Evolutionary conservation across 306 rosid species (phyloP), one percentile per base, ranked within the genome.

Genomic region (Quercus mongolica): DNA sequence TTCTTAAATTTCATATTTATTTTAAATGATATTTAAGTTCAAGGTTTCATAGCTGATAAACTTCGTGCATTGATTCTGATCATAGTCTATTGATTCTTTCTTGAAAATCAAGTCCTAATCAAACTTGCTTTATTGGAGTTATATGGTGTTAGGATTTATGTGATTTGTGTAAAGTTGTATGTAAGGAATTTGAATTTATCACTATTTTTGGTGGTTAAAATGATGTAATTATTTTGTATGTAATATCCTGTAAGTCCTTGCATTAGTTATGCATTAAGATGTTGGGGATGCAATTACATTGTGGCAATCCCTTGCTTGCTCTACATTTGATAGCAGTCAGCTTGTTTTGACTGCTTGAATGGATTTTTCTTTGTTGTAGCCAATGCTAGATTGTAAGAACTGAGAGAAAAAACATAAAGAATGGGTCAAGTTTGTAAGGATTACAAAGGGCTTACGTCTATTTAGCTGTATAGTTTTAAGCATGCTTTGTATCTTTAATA

Each of bases 271-370:
- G n/a, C 90, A 97, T 75, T 87, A 88, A 85, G 97, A 94, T 81
- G 95, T 97, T 19, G 97, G 95, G 64, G 97, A 94, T 83, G 97
- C 95, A 72, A 91, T 91, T 83, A 87, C 90, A 61, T 80, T 92
- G 62, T 82, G 91, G 75, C 99, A 92, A 86, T 90, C 97, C 79
- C 97, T 92, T 70, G 76, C 79, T 46, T 95, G 95, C 78, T 92
- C 97, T 46, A 92, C 99, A 80, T 94, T 94, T 78, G 99, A 94
- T 83, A 92, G 97, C 88, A 94, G 99, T 84, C 94, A 92, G 82
- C 97, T 94, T 71, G 95, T 94, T 80, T 83, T 91, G 79, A 94
- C 95, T 70, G 97, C 97, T 81, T 94, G 95, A 84, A 90, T 94
- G 92, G 97, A 97, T 79, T 92, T 77, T 85, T 87, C 88, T 33